A percentile compares a stretch with the other conserved stretches of the same genome.
phyloP scores from a whole-genome alignment of 2,329 filamentous ascomycete species.

The Diplodia intermedia region DNA sequence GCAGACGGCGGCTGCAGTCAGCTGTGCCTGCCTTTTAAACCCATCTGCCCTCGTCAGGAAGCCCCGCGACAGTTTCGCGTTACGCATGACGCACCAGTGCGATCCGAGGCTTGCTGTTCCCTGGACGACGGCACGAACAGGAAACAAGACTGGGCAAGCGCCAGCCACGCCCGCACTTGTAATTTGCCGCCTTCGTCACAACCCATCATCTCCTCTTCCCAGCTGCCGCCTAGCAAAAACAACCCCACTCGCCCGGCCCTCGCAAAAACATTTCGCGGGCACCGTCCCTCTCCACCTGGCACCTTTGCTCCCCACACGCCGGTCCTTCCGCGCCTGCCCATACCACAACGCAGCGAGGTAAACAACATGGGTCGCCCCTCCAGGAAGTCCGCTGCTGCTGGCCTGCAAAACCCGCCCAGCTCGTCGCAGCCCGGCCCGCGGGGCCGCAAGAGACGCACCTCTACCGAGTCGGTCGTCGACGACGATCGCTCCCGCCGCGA shows the following conservation, averaged over 20 bases:
- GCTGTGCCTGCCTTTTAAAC: background rate
- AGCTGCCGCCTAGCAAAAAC: constrained; percentile 21
- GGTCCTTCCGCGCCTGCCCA: background rate
- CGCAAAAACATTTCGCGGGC: constrained; percentile 13
- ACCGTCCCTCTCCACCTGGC: constrained; percentile 12
- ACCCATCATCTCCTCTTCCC: constrained; percentile 9
- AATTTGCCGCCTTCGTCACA: constrained; percentile 17
- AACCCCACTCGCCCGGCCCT: constrained; percentile 20
- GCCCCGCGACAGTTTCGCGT: constrained; percentile 13
- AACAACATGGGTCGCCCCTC: constrained; percentile 26
- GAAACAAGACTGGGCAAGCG: constrained; percentile 16
- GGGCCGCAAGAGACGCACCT: constrained; percentile 41
- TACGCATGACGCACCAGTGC: constrained; percentile 3
- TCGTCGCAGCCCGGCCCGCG: constrained; percentile 36
- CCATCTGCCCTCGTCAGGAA: background rate
- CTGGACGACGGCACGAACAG: constrained; percentile 19
- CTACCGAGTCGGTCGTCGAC: constrained; percentile 37
- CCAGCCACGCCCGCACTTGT: constrained; percentile 21
- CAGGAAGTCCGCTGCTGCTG: constrained; percentile 12
- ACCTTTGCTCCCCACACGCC: constrained; percentile 2
- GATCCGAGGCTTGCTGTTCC: background rate
- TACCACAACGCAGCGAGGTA: background rate
- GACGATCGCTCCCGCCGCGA: constrained; percentile 33
- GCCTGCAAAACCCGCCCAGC: constrained; percentile 4
- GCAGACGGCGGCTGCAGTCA: background rate